Percentiles rank a stretch among this genome's conserved stretches.
Conservation (phyloP, 2,329 filamentous ascomycete genomes). For the Penicillium expansum region DNA sequence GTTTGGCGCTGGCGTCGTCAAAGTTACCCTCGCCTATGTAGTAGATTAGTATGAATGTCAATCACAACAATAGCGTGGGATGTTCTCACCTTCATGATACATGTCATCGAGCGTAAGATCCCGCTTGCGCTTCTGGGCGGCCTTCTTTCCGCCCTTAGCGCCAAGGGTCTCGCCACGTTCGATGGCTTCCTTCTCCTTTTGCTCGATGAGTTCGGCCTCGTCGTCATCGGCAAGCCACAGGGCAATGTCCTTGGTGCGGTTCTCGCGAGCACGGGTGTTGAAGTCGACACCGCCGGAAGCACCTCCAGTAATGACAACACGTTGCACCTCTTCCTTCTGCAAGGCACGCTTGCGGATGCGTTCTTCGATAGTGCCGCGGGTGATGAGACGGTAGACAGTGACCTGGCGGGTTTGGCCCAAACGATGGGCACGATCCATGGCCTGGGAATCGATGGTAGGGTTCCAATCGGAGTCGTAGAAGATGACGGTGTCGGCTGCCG, state of each 20-base stretch:
- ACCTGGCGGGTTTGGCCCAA: slow-evolving; percentile 94
- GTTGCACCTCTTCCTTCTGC: slow-evolving; percentile 98
- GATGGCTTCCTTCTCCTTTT: slow-evolving; percentile 81
- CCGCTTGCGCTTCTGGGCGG: slow-evolving; percentile 56
- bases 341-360: slow-evolving; percentile 93
- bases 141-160: slow-evolving; percentile 61
- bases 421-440: slow-evolving; percentile 98
- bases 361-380: slow-evolving; percentile 93
- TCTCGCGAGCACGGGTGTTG: slow-evolving; percentile 86
- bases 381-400: slow-evolving; percentile 96
- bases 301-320: slow-evolving; percentile 91
- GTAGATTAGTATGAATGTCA: slow-evolving; percentile 8
- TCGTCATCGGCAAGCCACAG: slow-evolving; percentile 99
- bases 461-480: slow-evolving; percentile 99
- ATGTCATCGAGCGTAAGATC: slow-evolving; percentile 82
- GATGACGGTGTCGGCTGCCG: slow-evolving; percentile 94
- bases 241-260: slow-evolving; percentile 94
- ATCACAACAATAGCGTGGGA: background rate
- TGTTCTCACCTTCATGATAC: slow-evolving; percentile 94
- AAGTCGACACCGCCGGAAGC: slow-evolving; percentile 85
- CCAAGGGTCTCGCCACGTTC: slow-evolving; percentile 64
- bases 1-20: slow-evolving; percentile 77
- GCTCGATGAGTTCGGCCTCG: slow-evolving; percentile 89
- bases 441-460: slow-evolving; percentile 95
- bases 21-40: slow-evolving; percentile 87